Percentiles rank a stretch among this genome's conserved stretches.
phyloP scores from a whole-genome alignment of 2,329 filamentous ascomycete species.

The Fonsecaea erecta region DNA sequence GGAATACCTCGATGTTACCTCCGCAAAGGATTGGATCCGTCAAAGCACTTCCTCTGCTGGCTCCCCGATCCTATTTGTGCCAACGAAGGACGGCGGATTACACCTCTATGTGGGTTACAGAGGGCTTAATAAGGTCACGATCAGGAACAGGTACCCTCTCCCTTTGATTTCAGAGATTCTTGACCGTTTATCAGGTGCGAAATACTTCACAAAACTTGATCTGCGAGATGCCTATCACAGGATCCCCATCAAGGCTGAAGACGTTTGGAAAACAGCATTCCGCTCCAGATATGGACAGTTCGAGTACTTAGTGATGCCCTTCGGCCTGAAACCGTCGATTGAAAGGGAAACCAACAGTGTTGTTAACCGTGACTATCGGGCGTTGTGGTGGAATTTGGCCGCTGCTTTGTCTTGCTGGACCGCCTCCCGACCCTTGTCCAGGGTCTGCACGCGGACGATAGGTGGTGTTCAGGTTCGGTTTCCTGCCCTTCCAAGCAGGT shows the following conservation, averaged over 20 bases:
- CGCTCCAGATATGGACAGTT: constrained; percentile 37
- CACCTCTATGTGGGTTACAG: constrained; percentile 41
- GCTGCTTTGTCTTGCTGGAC: too few species aligned
- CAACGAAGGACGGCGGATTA: constrained; percentile 23
- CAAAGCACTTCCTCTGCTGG: too few species aligned
- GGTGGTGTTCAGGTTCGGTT: too few species aligned
- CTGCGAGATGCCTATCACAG: constrained; percentile 37
- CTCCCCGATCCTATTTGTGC: constrained; percentile 9
- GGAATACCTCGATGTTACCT: neutral
- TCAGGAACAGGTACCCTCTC: constrained; percentile 41
- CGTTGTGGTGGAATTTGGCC: too few species aligned
- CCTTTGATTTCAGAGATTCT: constrained; percentile 39
- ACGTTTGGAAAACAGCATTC: constrained; percentile 44
- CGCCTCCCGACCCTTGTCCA: too few species aligned
- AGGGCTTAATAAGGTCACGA: constrained; percentile 40
- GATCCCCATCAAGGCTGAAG: constrained; percentile 36
- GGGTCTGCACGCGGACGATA: too few species aligned
- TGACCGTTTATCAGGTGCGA: constrained; percentile 29
- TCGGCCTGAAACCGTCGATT: too few species aligned
- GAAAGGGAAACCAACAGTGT: too few species aligned
- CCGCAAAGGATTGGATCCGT: neutral
- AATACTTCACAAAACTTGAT: constrained; percentile 38
- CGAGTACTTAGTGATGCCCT: constrained; percentile 42
- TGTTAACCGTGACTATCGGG: too few species aligned
- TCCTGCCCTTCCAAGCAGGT: too few species aligned